Conservation (phyloP, 331 rosid genomes). For the Pyrus hybrid region DNA sequence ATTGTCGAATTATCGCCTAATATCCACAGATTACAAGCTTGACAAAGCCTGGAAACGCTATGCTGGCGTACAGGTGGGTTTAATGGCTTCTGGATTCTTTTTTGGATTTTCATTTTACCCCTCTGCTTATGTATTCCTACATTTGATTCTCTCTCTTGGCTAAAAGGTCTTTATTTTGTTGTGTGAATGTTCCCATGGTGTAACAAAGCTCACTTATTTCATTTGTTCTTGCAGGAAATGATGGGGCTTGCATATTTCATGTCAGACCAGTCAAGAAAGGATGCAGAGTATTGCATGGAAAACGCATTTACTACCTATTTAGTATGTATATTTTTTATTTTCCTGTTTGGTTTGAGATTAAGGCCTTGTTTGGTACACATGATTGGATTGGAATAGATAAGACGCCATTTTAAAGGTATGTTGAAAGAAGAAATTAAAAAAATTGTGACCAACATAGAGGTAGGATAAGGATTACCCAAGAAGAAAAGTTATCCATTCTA, state of each 20-base stretch:
- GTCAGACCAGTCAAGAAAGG: constrained; percentile 93
- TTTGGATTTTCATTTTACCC: constrained; percentile 7
- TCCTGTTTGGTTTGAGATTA: neutral
- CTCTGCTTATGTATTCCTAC: neutral
- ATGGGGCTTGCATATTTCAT: constrained; percentile 90
- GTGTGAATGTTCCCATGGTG: neutral
- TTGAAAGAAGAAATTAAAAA: too few species aligned
- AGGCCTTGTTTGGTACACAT: neutral
- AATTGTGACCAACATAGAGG: too few species aligned
- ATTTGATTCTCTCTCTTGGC: neutral
- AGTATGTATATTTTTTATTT: constrained; percentile 41
- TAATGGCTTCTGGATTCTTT: neutral
- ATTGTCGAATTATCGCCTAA: constrained; percentile 83
- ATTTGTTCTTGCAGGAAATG: constrained; percentile 73
- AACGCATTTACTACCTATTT: constrained; percentile 84
- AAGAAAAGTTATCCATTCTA: too few species aligned
- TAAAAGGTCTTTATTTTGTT: constrained; percentile 3
- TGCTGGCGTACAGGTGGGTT: constrained; percentile 94
- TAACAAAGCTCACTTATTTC: constrained; percentile 9
- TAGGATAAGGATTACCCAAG: too few species aligned
- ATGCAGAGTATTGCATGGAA: constrained; percentile 98
- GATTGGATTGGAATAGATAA: too few species aligned
- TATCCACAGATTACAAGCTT: constrained; percentile 97
- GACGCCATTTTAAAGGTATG: too few species aligned
- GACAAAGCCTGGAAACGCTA: constrained; percentile 99